Conservation (phyloP, 345 rosid species). For the Cardamine resedifolia region DNA sequence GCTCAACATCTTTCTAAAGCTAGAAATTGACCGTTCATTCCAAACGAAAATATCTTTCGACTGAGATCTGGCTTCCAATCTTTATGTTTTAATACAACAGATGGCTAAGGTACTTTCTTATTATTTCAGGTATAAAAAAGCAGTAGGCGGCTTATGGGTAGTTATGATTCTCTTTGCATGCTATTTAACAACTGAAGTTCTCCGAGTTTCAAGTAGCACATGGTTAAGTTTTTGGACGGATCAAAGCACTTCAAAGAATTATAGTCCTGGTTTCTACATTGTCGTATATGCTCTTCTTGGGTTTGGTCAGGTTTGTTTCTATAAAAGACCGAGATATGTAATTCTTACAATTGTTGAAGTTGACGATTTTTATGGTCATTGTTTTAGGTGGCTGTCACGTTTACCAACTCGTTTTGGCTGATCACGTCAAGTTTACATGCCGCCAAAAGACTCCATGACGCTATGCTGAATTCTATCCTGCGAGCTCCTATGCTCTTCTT, state of each 20-base stretch:
- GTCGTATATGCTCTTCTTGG: slow-evolving; percentile 67
- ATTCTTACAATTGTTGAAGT: not conserved
- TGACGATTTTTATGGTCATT: slow-evolving; percentile 4
- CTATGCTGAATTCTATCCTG: slow-evolving; percentile 71
- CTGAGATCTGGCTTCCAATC: not conserved
- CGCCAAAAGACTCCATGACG: slow-evolving; percentile 77
- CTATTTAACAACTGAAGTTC: slow-evolving; percentile 72
- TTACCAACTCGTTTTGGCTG: slow-evolving; percentile 83
- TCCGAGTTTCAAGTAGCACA: slow-evolving; percentile 81
- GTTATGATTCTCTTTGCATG: slow-evolving; percentile 71
- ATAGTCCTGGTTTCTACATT: slow-evolving; percentile 63
- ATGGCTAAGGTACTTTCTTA: slow-evolving; percentile 1
- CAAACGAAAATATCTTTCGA: not conserved
- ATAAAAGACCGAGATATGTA: not conserved
- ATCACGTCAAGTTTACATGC: slow-evolving; percentile 83
- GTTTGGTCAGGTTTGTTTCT: slow-evolving; percentile 67
- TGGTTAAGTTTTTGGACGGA: slow-evolving; percentile 96
- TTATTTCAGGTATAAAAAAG: slow-evolving; percentile 76
- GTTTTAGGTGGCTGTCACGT: slow-evolving; percentile 70
- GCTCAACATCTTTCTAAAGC: too few species aligned
- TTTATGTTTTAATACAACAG: not conserved
- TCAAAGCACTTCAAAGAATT: slow-evolving; percentile 57
- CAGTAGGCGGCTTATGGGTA: slow-evolving; percentile 91
- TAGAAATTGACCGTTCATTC: not conserved
- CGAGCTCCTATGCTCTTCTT: slow-evolving; percentile 96